Percentiles rank a stretch among this genome's conserved stretches.
These are phyloP conservation scores for Fusarium multiceps DNA, from an alignment of 2,329 filamentous ascomycete species.

Conservation along the genomic window DNA sequence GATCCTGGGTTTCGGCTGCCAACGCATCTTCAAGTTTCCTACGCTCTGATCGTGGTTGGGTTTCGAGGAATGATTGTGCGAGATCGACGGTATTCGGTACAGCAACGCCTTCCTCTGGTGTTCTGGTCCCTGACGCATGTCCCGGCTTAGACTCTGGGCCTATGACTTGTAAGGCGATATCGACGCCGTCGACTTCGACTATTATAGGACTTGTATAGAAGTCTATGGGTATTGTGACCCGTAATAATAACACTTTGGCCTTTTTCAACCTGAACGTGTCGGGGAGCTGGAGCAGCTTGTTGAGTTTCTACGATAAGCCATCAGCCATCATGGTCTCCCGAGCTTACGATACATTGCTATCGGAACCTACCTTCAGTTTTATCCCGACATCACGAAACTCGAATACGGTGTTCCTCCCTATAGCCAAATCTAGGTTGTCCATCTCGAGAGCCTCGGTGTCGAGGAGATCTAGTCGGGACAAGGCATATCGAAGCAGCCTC, in stretches of 20 bases:
- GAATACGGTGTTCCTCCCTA: slow-evolving; percentile 83
- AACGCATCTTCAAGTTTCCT: slow-evolving; percentile 76
- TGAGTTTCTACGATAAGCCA: slow-evolving; percentile 73
- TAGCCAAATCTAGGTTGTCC: slow-evolving; percentile 84
- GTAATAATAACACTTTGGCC: slow-evolving; percentile 80
- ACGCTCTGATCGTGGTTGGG: slow-evolving; percentile 74
- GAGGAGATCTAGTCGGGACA: slow-evolving; percentile 85
- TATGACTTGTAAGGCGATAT: slow-evolving; percentile 72
- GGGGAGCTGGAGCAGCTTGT: slow-evolving; percentile 79
- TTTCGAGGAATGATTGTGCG: slow-evolving; percentile 81
- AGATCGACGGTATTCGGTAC: slow-evolving; percentile 79
- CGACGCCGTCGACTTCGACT: slow-evolving; percentile 83
- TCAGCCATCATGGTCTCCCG: slow-evolving; percentile 37
- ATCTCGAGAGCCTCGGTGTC: slow-evolving; percentile 89
- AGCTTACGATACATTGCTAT: slow-evolving; percentile 14
- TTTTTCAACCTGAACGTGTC: slow-evolving; percentile 75
- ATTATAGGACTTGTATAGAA: slow-evolving; percentile 86
- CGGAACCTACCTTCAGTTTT: slow-evolving; percentile 72
- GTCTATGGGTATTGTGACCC: slow-evolving; percentile 87
- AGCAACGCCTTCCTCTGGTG: slow-evolving; percentile 46
- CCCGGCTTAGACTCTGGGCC: slow-evolving; percentile 45
- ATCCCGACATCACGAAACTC: slow-evolving; percentile 90
- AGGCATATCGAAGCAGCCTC: slow-evolving; percentile 85
- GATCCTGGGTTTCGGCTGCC: slow-evolving; percentile 69
- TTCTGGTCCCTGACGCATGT: slow-evolving; percentile 55